phyloP scores from a whole-genome alignment of 129 eudicot species.

The Oenanthe sinensis region DNA sequence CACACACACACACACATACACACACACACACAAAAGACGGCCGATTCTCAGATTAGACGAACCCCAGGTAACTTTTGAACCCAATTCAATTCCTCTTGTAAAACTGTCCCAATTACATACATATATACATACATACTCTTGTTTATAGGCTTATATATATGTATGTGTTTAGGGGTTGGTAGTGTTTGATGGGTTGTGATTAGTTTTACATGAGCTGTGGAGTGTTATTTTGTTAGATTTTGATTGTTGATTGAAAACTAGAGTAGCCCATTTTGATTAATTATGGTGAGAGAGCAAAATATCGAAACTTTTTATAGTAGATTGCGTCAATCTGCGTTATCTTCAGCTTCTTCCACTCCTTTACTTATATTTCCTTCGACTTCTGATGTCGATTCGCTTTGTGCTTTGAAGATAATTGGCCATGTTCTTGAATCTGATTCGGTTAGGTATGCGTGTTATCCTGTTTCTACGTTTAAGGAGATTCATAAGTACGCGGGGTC shows the following conservation, averaged over 20 bases:
- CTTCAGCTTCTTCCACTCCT: conserved; percentile 50
- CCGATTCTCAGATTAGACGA: neutral
- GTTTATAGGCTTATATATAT: too few species aligned
- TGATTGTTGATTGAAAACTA: neutral
- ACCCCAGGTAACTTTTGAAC: neutral
- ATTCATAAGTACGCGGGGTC: conserved; percentile 69
- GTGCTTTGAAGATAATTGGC: conserved; percentile 76
- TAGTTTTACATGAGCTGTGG: neutral
- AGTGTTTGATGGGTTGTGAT: neutral
- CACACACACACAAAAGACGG: neutral
- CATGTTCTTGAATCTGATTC: conserved; percentile 92
- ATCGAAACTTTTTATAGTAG: conserved; percentile 60
- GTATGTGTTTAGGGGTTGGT: too few species aligned
- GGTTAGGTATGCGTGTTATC: conserved; percentile 78
- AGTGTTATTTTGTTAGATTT: neutral
- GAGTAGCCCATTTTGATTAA: conserved; percentile 13
- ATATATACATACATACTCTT: neutral
- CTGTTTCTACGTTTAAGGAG: conserved; percentile 66
- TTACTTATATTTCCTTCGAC: conserved; percentile 80
- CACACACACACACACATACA: neutral
- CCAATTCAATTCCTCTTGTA: neutral
- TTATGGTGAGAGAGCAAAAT: conserved; percentile 84
- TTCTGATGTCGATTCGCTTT: conserved; percentile 84
- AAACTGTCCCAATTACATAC: neutral
- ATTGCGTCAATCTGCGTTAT: conserved; percentile 58